Evolutionary conservation across 2,329 filamentous ascomycete genomes (phyloP), one percentile per base, ranked within the genome.

Genomic region (Hortaea werneckii): DNA sequence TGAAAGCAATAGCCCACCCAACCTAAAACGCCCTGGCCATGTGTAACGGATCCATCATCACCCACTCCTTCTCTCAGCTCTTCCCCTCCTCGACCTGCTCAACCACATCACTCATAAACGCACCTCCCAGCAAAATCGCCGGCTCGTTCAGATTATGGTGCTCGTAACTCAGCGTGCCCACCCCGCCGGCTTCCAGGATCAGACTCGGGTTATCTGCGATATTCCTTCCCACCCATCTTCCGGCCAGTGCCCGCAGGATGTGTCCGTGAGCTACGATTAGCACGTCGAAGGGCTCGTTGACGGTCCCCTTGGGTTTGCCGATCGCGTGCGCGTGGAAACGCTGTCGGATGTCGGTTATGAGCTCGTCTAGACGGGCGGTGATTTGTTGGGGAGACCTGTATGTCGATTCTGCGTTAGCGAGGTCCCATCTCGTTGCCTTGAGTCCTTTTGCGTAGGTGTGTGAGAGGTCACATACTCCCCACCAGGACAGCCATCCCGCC

Each of bases 221-320:
- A 9, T 78, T 73, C 68, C 84, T 84, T 0, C 80, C 79, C 0
- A 82, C 76, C 89, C 89, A 95, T 29, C 88, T 76, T 72, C 90
- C 86, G 5, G 89, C 88, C 63, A 95, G 87, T 0, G 87, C 86
- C 11, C 89, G 75, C 44, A 95, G 69, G 46, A 95, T 90, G 67
- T 95, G 89, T 0, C 89, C 89, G 62, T 95, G 89, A 20, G 87
- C 89, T 5, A 95, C 87, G 41, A 95, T 73, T 26, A 90, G 65
- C 12, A 90, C 79, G 64, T 90, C 85, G 11, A 77, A 69, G 28
- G 69, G 77, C 44, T 59, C 51, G 4, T 43, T 43, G 4, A 60
- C 58, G 27, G 51, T 49, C 2, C 55, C 59, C 11, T 66, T 69
- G 8, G 68, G 60, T 55, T 76, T 73, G 6, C 75, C 76, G 53